Conservation (phyloP, 345 rosid species). For the Populus nigra region DNA sequence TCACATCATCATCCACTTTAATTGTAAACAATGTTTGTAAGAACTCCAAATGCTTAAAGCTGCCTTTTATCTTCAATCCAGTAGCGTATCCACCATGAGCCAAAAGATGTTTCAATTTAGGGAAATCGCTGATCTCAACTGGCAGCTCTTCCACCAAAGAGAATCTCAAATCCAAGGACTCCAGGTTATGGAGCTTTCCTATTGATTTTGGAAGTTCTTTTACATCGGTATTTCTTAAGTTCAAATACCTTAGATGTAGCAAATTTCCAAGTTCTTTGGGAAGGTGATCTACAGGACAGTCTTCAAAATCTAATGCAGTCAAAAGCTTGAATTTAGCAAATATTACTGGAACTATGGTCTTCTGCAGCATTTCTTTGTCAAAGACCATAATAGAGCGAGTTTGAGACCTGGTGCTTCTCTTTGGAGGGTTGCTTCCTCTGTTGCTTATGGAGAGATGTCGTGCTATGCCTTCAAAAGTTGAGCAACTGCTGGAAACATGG, state of each 20-base stretch:
- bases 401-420: no score
- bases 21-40: background rate
- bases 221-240: background rate
- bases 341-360: no score
- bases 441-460: no score
- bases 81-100: no score
- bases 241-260: background rate
- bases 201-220: background rate
- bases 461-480: no score
- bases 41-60: background rate
- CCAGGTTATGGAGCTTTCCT: background rate
- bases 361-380: no score
- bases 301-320: no score
- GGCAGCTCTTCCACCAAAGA: background rate
- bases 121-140: background rate
- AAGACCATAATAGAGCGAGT: no score
- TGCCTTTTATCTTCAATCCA: background rate
- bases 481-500: no score
- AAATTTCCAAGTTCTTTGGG: background rate
- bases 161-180: background rate
- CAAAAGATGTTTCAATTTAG: background rate
- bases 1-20: background rate
- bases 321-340: no score
- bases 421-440: no score
- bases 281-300: no score